These are phyloP conservation scores for Pholiota molesta DNA, from an alignment of 768 basidiomycete genomes.

Conservation along the genomic window DNA sequence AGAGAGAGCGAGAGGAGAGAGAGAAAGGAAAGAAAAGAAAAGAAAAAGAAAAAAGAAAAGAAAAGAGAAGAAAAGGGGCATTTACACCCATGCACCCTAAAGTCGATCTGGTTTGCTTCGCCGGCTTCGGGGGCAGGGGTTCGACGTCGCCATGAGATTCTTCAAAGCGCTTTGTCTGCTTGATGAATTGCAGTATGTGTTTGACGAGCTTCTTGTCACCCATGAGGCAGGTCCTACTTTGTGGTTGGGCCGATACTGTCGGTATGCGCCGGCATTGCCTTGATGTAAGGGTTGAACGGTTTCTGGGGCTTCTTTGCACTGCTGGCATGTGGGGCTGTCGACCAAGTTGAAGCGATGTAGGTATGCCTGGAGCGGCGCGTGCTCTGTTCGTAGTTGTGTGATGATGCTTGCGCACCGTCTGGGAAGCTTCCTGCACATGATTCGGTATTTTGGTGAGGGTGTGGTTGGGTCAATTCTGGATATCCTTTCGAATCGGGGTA, in stretches of 20 bases:
- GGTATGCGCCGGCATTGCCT: slow-evolving; percentile 31
- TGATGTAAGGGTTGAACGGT: slow-evolving; percentile 32
- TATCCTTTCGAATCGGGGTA: slow-evolving; percentile 14
- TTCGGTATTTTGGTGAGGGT: slow-evolving; percentile 20
- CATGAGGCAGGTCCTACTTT: too few relatives aligned
- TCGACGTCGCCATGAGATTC: not conserved
- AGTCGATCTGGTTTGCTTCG: not conserved
- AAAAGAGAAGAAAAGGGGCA: too few relatives aligned
- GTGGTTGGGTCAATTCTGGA: slow-evolving; percentile 4
- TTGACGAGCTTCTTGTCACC: too few relatives aligned
- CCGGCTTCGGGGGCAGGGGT: too few relatives aligned
- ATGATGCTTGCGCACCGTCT: slow-evolving; percentile 26
- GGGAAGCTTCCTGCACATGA: not conserved
- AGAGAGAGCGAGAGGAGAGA: too few relatives aligned
- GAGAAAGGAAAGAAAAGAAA: too few relatives aligned
- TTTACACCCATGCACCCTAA: not conserved
- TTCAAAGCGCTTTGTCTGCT: not conserved
- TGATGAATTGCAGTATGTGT: too few relatives aligned
- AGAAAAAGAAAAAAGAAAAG: too few relatives aligned
- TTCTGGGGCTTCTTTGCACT: slow-evolving; percentile 27
- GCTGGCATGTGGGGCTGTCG: slow-evolving; percentile 28
- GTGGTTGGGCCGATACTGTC: too few relatives aligned
- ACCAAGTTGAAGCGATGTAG: slow-evolving; percentile 28
- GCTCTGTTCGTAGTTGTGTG: slow-evolving; percentile 33
- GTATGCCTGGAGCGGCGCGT: slow-evolving; percentile 31